Conservation (phyloP, 495 filamentous ascomycete genomes). For the Aspergillus nanangensis region DNA sequence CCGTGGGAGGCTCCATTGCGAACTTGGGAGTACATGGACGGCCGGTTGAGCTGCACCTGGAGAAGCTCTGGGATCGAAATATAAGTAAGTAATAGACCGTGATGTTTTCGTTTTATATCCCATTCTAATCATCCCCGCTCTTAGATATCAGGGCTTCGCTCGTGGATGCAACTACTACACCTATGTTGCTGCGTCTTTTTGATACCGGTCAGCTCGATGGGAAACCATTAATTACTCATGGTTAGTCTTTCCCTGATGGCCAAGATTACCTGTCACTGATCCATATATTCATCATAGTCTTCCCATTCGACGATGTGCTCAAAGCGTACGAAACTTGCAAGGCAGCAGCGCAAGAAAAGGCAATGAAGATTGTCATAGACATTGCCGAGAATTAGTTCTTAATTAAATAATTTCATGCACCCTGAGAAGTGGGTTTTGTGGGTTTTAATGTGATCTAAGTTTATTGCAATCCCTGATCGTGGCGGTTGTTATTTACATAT, state of each 20-base stretch:
- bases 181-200: slow-evolving; percentile 37
- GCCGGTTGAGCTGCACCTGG: slow-evolving; percentile 38
- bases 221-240: background rate
- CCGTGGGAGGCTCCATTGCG: slow-evolving; percentile 44
- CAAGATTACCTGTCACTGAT: background rate
- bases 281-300: background rate
- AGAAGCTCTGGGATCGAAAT: slow-evolving; percentile 42
- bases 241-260: background rate
- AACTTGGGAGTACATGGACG: slow-evolving; percentile 48
- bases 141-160: slow-evolving; percentile 40
- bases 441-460: no score
- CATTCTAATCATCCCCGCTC: slow-evolving; percentile 1
- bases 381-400: background rate
- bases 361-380: background rate
- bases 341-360: background rate
- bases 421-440: no score
- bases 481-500: no score
- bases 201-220: slow-evolving; percentile 18
- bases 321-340: background rate
- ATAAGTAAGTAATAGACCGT: slow-evolving; percentile 20
- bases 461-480: no score
- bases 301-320: background rate
- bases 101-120: background rate
- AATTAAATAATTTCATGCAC: no score
- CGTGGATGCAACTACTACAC: slow-evolving; percentile 40